A percentile compares a stretch with the other conserved stretches of the same genome.
phyloP scores from a whole-genome alignment of 495 filamentous ascomycete species.

The Lepraria neglecta region DNA sequence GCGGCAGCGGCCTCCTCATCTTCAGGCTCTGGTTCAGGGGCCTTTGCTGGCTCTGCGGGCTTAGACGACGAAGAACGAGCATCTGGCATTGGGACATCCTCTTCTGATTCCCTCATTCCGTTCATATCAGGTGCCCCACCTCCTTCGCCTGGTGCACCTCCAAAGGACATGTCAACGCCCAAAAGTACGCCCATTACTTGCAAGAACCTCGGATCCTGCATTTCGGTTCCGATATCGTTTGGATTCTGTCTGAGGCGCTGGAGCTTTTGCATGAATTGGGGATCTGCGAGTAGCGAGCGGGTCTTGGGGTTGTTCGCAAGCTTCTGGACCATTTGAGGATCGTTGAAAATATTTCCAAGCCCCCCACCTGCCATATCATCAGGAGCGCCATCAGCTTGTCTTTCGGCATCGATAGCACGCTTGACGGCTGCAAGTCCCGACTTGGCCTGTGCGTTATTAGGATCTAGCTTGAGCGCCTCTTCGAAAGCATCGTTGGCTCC shows the following conservation, averaged over 20 bases:
- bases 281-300: constrained; percentile 71
- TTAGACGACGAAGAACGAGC: constrained; percentile 45
- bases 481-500: constrained; percentile 85
- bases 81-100: constrained; percentile 78
- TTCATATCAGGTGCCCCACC: constrained; percentile 36
- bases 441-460: constrained; percentile 87
- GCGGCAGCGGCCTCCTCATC: constrained; percentile 78
- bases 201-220: constrained; percentile 85
- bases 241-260: constrained; percentile 75
- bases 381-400: constrained; percentile 53
- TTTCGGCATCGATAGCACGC: constrained; percentile 80
- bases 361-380: constrained; percentile 58
- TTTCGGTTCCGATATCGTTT: constrained; percentile 66
- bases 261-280: constrained; percentile 83
- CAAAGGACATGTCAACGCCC: constrained; percentile 90
- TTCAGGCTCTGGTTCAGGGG: constrained; percentile 54
- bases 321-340: constrained; percentile 83
- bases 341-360: constrained; percentile 84
- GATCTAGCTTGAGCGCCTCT: constrained; percentile 82
- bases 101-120: constrained; percentile 51
- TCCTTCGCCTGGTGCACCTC: constrained; percentile 45
- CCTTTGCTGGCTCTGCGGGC: constrained; percentile 44
- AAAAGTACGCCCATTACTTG: constrained; percentile 90
- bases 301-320: constrained; percentile 93
- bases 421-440: constrained; percentile 74